Percentiles rank a stretch among this genome's conserved stretches.
These are phyloP conservation scores for Saccharomyces hybrid DNA, from an alignment of 1,139 yeast species.

Conservation along the genomic window DNA sequence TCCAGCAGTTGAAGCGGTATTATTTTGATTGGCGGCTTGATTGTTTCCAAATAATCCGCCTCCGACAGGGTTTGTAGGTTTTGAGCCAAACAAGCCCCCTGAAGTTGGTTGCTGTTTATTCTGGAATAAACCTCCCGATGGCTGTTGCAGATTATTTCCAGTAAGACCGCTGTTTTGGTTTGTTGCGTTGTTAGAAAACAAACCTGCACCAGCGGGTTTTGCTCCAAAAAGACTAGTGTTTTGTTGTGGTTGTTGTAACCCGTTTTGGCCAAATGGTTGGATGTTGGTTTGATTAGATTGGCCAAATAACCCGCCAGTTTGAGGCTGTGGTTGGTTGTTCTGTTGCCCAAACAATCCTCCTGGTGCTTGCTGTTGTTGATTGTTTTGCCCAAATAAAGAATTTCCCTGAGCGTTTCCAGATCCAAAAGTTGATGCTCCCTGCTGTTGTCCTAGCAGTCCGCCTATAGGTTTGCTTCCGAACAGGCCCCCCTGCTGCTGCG, in stretches of 20 bases:
- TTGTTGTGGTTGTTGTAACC: slow-evolving; percentile 8
- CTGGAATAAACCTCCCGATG: slow-evolving; percentile 34
- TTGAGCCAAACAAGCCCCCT: slow-evolving; percentile 30
- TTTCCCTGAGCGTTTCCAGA: slow-evolving; percentile 17
- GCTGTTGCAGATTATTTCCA: slow-evolving; percentile 1
- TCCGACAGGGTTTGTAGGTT: slow-evolving; percentile 1
- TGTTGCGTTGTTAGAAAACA: neutral
- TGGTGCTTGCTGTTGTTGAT: slow-evolving; percentile 15
- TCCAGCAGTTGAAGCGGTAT: slow-evolving; percentile 14
- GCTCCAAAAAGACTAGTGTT: slow-evolving; percentile 4
- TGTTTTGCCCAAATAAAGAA: slow-evolving; percentile 35
- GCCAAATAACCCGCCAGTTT: slow-evolving; percentile 18
- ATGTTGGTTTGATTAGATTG: slow-evolving; percentile 15
- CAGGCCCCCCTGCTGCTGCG: slow-evolving; percentile 7
- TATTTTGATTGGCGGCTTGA: slow-evolving; percentile 16
- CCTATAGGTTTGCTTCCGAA: slow-evolving; percentile 8
- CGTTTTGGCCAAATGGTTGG: slow-evolving; percentile 9
- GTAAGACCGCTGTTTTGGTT: neutral
- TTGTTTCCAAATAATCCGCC: slow-evolving; percentile 42
- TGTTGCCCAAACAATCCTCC: slow-evolving; percentile 15
- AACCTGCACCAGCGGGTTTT: slow-evolving; percentile 1
- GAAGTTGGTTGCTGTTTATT: slow-evolving; percentile 14
- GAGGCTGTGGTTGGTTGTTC: slow-evolving; percentile 10
- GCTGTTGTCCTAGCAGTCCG: slow-evolving; percentile 6
- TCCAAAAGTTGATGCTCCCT: slow-evolving; percentile 8